These are phyloP conservation scores for Leucogyrophana mollusca DNA, from an alignment of 768 basidiomycete genomes.

Conservation along the genomic window DNA sequence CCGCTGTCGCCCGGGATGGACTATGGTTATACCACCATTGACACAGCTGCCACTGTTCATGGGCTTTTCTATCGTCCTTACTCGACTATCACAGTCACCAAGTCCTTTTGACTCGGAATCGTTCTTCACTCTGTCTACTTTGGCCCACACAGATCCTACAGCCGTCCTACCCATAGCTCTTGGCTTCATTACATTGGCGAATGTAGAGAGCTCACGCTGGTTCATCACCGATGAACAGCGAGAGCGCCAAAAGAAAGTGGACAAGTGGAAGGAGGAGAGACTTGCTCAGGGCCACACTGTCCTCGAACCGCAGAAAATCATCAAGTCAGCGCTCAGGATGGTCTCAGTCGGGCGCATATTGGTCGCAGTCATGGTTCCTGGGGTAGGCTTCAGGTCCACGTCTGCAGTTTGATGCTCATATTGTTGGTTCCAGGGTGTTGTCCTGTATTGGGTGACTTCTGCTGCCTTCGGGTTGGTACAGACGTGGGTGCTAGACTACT, in stretches of 20 bases:
- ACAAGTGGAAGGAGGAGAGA: slow-evolving; percentile 45
- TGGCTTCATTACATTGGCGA: slow-evolving; percentile 74
- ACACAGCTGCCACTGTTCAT: slow-evolving; percentile 76
- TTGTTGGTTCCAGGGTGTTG: slow-evolving; percentile 43
- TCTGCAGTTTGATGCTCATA: too few relatives aligned
- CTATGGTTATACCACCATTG: slow-evolving; percentile 60
- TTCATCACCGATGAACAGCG: slow-evolving; percentile 59
- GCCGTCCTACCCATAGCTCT: slow-evolving; percentile 66
- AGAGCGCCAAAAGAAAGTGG: slow-evolving; percentile 46
- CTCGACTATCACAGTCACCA: slow-evolving; percentile 54
- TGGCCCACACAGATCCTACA: slow-evolving; percentile 72
- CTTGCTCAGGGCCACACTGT: slow-evolving; percentile 43
- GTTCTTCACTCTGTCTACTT: slow-evolving; percentile 69
- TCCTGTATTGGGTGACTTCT: slow-evolving; percentile 78
- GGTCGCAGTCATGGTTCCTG: slow-evolving; percentile 66
- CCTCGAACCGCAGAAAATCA: slow-evolving; percentile 45
- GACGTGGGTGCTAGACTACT: slow-evolving; percentile 71
- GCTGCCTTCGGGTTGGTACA: slow-evolving; percentile 72
- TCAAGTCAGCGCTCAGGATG: slow-evolving; percentile 54
- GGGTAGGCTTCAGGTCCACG: slow-evolving; percentile 56
- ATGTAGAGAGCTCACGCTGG: slow-evolving; percentile 78
- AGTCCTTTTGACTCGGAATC: slow-evolving; percentile 74
- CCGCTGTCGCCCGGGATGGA: slow-evolving; percentile 53
- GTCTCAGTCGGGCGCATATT: slow-evolving; percentile 68
- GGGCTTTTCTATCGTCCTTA: slow-evolving; percentile 57